Evolutionary conservation across 2,329 filamentous ascomycete genomes (phyloP), one percentile per base, ranked within the genome.

Genomic region (Mycocentrospora acerina): DNA sequence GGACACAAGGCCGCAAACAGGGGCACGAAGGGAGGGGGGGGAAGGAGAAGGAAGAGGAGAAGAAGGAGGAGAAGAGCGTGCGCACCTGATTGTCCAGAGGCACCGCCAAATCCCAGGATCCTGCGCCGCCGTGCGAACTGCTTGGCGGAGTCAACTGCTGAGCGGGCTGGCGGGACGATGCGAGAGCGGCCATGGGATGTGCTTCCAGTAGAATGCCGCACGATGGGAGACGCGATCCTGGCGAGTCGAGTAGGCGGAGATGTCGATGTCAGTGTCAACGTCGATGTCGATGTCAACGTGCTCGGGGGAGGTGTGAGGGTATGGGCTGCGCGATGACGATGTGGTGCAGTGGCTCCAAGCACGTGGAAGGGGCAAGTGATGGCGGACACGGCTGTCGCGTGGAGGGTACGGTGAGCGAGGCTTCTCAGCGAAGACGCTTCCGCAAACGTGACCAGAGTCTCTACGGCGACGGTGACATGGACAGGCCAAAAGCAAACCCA

Each of bases 141-240:
- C 59, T 66, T 24, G 67, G 67, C 33, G 67, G 66, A 10, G 66
- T 69, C 41, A 68, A 55, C 45, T 67, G 66, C 42, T 61, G 57
- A 32, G 55, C 46, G n/a, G 53, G 47, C 41, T 60, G 62, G 41
- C 48, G 59, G 37, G 57, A 51, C 17, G 62, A 60, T 29, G 57
- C 58, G 29, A 66, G 37, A 32, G 55, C 55, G 38, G 64, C 64
- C 64, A 67, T 67, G 37, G 40, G 49, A 42, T 38, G 40, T 24
- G 49, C 35, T 35, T 39, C 39, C 24, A 30, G 30, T 29, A 32
- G 24, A 32, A 40, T 26, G 33, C 30, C 32, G 25, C 35, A 24
- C 35, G 35, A 29, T 40, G 30, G 35, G 32, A 39, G 43, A 45
- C 37, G 43, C 42, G 38, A 28, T 36, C 29, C 29, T 22, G 32